Evolutionary conservation across 2,329 filamentous ascomycete genomes (phyloP).

Genomic region (Colletotrichum chrysophilum): DNA sequence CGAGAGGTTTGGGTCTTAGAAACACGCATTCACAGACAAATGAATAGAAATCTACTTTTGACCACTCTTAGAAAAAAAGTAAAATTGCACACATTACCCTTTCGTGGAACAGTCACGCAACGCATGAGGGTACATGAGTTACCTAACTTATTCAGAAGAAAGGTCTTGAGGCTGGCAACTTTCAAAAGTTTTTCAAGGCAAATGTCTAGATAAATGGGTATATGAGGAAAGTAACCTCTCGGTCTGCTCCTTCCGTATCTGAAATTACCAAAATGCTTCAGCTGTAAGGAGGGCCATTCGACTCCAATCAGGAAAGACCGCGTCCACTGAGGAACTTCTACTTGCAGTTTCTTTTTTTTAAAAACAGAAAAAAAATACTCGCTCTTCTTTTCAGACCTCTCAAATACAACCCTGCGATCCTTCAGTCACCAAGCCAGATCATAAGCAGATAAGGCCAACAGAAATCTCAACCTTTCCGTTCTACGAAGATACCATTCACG

Average conservation of each 20-base stretch:
- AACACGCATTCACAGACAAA: too few relatives aligned
- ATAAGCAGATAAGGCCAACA: too few relatives aligned
- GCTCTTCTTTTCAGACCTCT: background rate
- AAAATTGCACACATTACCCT: too few relatives aligned
- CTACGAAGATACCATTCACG: too few relatives aligned
- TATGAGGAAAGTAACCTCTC: background rate
- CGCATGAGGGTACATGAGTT: background rate
- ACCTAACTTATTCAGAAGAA: background rate
- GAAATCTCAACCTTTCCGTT: too few relatives aligned
- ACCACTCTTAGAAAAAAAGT: too few relatives aligned
- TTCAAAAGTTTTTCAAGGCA: background rate
- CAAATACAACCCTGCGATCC: background rate
- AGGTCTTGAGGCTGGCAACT: background rate
- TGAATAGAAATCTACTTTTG: too few relatives aligned
- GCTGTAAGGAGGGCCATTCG: background rate
- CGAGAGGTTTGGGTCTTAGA: too few relatives aligned
- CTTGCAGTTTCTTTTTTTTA: fast-evolving
- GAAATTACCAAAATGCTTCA: background rate
- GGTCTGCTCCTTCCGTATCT: background rate
- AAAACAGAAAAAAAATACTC: fast-evolving
- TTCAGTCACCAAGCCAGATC: background rate
- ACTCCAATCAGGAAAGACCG: background rate
- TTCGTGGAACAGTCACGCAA: too few relatives aligned
- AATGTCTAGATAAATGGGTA: background rate
- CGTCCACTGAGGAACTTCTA: background rate